Evolutionary conservation across 208 protist genomes (phyloP), one percentile per base, ranked within the genome.

Genomic region (Herpetomonas tarakana): DNA sequence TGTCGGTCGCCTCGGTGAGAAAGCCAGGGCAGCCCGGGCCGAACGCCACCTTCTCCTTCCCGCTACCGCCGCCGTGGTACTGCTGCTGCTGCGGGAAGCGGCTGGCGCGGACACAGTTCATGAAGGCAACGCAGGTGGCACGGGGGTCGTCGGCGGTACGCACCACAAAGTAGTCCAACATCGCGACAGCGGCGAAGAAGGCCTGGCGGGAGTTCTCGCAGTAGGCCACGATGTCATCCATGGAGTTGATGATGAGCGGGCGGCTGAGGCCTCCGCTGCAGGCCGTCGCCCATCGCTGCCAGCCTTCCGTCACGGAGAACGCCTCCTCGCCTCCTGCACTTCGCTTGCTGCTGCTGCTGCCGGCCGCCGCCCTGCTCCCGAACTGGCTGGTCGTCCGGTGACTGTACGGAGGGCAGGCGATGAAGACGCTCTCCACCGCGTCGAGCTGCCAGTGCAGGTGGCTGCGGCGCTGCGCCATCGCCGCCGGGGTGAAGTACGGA

Each of bases 151-250:
- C 52, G 28, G 38, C n/a, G 21, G 74, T 71, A 2, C 41, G 35
- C 28, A 65, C 74, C 4, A 93, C 67, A 62, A 90, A 93, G 18
- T 65, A 68, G 45, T 93, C 86, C 39, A 93, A 71, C 51, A 76
- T 88, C 3, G 72, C 65, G 26, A 81, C 76, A 11, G 83, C 71
- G n/a, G 68, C 69, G 72, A 86, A 87, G 30, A 80, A 83, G 31
- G 86, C 86, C 24, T 67, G 67, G 7, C 86, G 77, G 47, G 69
- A 81, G 46, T 77, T 75, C 24, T 68, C 65, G 25, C 72, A 71
- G 63, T 82, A 89, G 35, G 70, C 70, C 31, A 93, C 64, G 26
- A 91, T 83, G 27, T 81, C 75, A 54, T 93, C 82, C 11, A 93
- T 73, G 14, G 78, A 88, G 65, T 91, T 81, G 35, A 93, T 72